Evolutionary conservation across 2,329 filamentous ascomycete genomes (phyloP), one percentile per base, ranked within the genome.

Genomic region (Penicillium sp.): DNA sequence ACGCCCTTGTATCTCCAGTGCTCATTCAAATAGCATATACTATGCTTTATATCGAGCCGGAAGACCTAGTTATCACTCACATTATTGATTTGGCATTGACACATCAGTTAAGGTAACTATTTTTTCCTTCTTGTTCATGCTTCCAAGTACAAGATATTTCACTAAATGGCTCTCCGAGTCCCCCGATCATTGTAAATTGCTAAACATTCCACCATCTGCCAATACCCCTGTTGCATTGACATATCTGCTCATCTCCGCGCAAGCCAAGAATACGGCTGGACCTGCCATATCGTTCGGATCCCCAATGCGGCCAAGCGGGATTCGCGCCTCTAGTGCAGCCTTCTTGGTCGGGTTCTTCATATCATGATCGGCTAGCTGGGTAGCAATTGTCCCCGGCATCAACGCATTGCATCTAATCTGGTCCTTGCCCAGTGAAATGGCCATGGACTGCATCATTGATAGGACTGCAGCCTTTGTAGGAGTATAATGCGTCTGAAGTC

Each of bases 391-490:
- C 0, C 90, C 90, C 1, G 90, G 90, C 37, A 95, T 75, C 58
- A 95, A 73, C 1, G 90, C 89, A 70, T 95, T 95, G 72, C 90
- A 93, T 54, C 90, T 75, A 53, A 95, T 91, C 16, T 81, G 79
- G 72, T 93, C 82, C 67, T 84, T 81, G 1, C 90, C 90, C 24
- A 93, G 75, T 5, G 90, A 89, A 47, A 89, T 87, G 0, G 90
- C 90, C 47, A 86, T 85, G 65, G 86, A 90, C 77, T 95, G 90
- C 84, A 93, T 93, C 56, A 95, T 80, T 35, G 84, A 88, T 31
- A 90, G 70, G 4, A 95, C 82, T 1, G 90, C 90, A 0, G 90
- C 90, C 74, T 95, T 93, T 16, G 90, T 93, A 9, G 90, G 89
- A 11, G 90, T 93, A 74, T 93, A 95, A 71, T 93, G 90, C 22